phyloP scores from a whole-genome alignment of 2,329 filamentous ascomycete genomes.

The Aspergillus hortae region DNA sequence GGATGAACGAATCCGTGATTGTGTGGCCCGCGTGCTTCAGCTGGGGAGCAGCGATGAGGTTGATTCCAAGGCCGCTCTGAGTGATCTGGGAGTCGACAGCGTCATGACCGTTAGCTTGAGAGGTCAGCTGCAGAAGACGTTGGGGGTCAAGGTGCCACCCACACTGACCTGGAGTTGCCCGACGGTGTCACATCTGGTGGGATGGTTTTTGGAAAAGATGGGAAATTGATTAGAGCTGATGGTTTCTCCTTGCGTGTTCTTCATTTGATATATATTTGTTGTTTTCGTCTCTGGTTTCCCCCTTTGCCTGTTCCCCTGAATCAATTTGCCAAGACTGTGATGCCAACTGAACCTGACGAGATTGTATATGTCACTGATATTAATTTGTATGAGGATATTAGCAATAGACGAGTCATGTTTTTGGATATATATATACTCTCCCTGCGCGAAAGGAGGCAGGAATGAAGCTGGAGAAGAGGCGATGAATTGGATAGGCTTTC shows the following conservation, averaged over 20 bases:
- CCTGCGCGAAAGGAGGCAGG: background rate
- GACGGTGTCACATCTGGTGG: constrained; percentile 36
- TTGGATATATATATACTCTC: background rate
- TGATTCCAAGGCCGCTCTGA: constrained; percentile 31
- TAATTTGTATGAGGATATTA: background rate
- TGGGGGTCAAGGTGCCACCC: constrained; percentile 36
- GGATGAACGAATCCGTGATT: constrained; percentile 28
- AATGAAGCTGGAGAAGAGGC: background rate
- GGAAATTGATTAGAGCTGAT: constrained; percentile 3
- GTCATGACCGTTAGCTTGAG: constrained; percentile 40
- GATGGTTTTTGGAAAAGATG: constrained; percentile 30
- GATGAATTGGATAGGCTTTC: background rate
- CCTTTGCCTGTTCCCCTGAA: background rate
- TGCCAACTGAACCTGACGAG: background rate
- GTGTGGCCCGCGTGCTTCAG: constrained; percentile 33
- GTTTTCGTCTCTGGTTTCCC: background rate
- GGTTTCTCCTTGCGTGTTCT: background rate
- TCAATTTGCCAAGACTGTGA: background rate
- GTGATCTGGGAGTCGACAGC: constrained; percentile 39
- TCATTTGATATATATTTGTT: background rate
- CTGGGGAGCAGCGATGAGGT: constrained; percentile 30
- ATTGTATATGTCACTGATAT: background rate
- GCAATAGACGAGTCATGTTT: background rate
- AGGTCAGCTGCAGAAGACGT: constrained; percentile 30
- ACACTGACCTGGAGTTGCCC: constrained; percentile 42